Percentiles rank a stretch among this genome's conserved stretches.
These are phyloP conservation scores for Massospora cicadina DNA, from an alignment of 371 early-diverging fungal genomes.

Conservation along the genomic window DNA sequence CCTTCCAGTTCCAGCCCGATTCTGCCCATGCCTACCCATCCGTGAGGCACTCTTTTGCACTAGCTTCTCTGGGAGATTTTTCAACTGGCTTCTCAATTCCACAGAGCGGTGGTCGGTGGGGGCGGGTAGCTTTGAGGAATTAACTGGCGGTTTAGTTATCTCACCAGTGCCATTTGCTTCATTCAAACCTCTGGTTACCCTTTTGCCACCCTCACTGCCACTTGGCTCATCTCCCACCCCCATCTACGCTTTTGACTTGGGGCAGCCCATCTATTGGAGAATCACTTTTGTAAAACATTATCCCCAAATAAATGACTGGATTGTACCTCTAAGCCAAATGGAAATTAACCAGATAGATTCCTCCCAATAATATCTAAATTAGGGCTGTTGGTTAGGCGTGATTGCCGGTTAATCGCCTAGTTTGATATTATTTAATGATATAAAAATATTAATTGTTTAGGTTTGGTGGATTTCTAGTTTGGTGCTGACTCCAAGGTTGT, in stretches of 20 bases:
- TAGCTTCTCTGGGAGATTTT: not conserved
- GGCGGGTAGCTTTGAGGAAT: not conserved
- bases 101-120: not conserved
- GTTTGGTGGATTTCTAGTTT: no score
- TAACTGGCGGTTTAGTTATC: not conserved
- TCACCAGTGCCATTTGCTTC: not conserved
- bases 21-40: not conserved
- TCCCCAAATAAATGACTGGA: no score
- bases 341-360: no score
- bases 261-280: not conserved
- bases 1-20: conserved; percentile 1
- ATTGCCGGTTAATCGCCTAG: no score
- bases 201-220: not conserved
- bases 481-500: no score
- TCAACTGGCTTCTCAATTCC: not conserved
- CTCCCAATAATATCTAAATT: no score
- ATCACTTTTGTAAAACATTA: not conserved
- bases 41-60: not conserved
- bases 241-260: not conserved
- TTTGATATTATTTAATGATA: no score
- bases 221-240: not conserved
- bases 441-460: no score
- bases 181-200: not conserved
- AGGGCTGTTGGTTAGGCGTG: no score
- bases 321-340: no score